Evolutionary conservation across 202 grass and related monocot species (phyloP).

Genomic region (Setaria viridis): DNA sequence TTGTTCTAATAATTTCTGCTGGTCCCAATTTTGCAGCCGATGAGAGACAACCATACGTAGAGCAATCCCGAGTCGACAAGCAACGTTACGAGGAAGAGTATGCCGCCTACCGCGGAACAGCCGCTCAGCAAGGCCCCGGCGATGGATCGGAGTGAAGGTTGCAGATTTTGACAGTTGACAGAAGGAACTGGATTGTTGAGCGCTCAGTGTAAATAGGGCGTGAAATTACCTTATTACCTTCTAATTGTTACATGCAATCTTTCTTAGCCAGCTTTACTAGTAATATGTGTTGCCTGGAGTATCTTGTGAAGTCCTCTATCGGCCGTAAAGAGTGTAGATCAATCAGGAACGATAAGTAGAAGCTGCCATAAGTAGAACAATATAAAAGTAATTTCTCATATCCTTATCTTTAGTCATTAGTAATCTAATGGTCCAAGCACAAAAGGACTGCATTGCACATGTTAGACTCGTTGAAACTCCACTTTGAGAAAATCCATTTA

Average conservation of each 20-base stretch:
- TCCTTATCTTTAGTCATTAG: too few species aligned
- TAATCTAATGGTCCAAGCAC: too few species aligned
- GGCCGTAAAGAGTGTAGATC: too few species aligned
- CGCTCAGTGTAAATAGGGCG: not conserved
- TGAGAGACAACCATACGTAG: constrained; percentile 69
- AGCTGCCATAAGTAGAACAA: not conserved
- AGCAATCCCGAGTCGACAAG: constrained; percentile 66
- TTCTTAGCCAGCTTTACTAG: not conserved
- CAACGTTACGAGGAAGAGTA: constrained; percentile 77
- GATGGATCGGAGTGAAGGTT: constrained; percentile 55
- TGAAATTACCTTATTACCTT: not conserved
- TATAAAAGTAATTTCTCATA: too few species aligned
- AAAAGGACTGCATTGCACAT: too few species aligned
- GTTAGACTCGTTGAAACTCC: too few species aligned
- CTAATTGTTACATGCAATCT: not conserved
- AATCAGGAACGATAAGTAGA: not conserved
- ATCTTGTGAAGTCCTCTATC: not conserved
- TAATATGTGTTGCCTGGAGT: not conserved
- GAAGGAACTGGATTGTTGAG: not conserved
- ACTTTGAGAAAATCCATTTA: not conserved
- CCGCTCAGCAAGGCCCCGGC: constrained; percentile 40
- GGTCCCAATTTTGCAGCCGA: constrained; percentile 55
- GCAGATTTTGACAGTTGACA: not conserved
- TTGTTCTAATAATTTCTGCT: not conserved
- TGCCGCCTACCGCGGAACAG: constrained; percentile 58